Conservation (phyloP, 352 stramenopile species). For the Pythium periplocum region DNA sequence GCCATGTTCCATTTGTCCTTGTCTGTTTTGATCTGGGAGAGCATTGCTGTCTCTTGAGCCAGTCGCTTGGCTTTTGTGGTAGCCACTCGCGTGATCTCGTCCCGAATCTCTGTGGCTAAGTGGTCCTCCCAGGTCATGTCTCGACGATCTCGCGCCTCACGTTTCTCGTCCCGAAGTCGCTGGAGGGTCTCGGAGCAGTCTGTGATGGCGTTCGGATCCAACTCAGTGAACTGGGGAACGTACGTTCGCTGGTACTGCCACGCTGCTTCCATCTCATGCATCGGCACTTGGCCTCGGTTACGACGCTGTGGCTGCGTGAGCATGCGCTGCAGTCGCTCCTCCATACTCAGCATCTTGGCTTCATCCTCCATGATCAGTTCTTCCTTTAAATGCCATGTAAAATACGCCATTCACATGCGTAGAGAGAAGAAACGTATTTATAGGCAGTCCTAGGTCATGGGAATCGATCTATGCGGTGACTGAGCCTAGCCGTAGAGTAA, state of each 20-base stretch:
- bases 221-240: slow-evolving; percentile 24
- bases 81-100: slow-evolving; percentile 13
- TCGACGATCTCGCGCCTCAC: slow-evolving; percentile 42
- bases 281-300: slow-evolving; percentile 45
- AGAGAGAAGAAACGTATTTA: no score
- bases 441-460: no score
- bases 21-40: slow-evolving; percentile 44
- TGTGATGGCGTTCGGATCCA: slow-evolving; percentile 38
- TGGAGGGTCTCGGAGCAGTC: slow-evolving; percentile 50
- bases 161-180: slow-evolving; percentile 33
- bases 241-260: slow-evolving; percentile 40
- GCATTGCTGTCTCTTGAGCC: slow-evolving; percentile 43
- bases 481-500: slow-evolving; percentile 11
- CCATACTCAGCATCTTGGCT: slow-evolving; percentile 14
- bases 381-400: neutral
- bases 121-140: slow-evolving; percentile 72
- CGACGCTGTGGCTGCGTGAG: slow-evolving; percentile 26
- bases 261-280: slow-evolving; percentile 31
- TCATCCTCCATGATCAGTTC: slow-evolving; percentile 6
- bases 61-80: slow-evolving; percentile 35
- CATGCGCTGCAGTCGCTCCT: slow-evolving; percentile 48
- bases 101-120: slow-evolving; percentile 22
- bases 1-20: slow-evolving; percentile 71
- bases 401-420: neutral
- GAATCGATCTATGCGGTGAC: neutral